A percentile compares a stretch with the other conserved stretches of the same genome.
Conservation (phyloP, 345 rosid genomes). For the Rhizophora apiculata region DNA sequence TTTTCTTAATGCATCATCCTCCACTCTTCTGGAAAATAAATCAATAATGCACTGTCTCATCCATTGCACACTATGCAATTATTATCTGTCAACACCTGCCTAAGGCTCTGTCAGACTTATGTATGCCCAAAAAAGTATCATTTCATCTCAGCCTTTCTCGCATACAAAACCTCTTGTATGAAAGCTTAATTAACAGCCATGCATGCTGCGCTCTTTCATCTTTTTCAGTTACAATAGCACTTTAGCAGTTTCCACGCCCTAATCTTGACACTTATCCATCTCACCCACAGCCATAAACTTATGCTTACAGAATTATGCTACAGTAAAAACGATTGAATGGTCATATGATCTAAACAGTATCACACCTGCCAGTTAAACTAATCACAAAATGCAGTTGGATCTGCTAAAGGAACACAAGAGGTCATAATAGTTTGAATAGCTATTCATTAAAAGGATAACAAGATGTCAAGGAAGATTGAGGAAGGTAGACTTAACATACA, state of each 20-base stretch:
- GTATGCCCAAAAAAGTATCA: background rate
- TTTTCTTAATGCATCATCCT: background rate
- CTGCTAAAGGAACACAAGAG: too few species aligned
- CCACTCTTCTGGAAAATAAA: background rate
- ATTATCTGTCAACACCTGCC: too few species aligned
- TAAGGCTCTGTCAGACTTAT: too few species aligned
- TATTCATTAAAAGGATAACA: background rate
- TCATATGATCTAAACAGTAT: background rate
- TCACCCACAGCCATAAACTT: background rate
- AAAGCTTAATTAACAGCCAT: too few species aligned
- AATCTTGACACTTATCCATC: too few species aligned
- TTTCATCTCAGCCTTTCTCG: background rate
- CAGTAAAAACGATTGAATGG: background rate
- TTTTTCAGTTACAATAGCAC: too few species aligned
- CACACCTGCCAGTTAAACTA: too few species aligned
- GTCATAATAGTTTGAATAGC: background rate
- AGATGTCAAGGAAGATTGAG: background rate
- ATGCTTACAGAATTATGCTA: background rate
- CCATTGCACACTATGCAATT: too few species aligned
- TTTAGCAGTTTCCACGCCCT: too few species aligned
- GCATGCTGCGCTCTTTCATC: too few species aligned
- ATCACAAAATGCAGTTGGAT: too few species aligned
- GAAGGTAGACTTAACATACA: slow-evolving; percentile 33
- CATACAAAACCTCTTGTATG: background rate
- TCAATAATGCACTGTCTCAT: background rate